phyloP scores from a whole-genome alignment of 2,329 filamentous ascomycete species.

The Beauveria scarabaeidicola region DNA sequence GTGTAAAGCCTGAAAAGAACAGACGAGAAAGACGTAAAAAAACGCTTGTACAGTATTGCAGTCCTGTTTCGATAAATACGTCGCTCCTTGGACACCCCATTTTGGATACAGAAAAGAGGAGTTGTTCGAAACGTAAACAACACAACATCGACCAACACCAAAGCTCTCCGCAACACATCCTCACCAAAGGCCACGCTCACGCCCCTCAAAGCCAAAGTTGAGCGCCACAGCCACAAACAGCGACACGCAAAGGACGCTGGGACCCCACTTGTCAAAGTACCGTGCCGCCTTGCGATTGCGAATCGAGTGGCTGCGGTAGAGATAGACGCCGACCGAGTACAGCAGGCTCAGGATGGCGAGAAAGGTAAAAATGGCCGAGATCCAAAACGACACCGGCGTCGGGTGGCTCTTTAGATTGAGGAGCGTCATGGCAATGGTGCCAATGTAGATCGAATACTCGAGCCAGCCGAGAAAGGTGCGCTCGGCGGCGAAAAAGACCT shows the following conservation, averaged over 20 bases:
- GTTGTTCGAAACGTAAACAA: not conserved
- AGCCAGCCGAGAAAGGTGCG: conserved; percentile 95
- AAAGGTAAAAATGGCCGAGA: conserved; percentile 71
- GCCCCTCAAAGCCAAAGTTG: conserved; percentile 75
- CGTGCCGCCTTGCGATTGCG: conserved; percentile 73
- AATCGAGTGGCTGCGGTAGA: conserved; percentile 83
- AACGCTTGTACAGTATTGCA: not conserved
- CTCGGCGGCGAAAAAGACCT: conserved; percentile 95
- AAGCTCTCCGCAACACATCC: not conserved
- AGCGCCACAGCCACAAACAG: conserved; percentile 66
- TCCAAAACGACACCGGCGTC: conserved; percentile 51
- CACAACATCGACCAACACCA: not conserved
- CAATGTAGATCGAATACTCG: conserved; percentile 92
- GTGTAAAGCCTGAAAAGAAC: not conserved
- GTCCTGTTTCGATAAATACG: not conserved
- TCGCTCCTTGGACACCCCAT: not conserved
- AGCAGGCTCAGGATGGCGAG: conserved; percentile 69
- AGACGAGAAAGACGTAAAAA: not conserved
- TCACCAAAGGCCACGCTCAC: conserved; percentile 48
- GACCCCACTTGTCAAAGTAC: conserved; percentile 87
- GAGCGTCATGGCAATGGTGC: conserved; percentile 74
- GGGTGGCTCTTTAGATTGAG: conserved; percentile 67
- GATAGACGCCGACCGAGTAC: conserved; percentile 76
- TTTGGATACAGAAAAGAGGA: not conserved
- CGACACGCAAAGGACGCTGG: conserved; percentile 64